Base-by-base conservation (phyloP, 352 stramenopile genomes). In the Phytophthora pisi region DNA sequence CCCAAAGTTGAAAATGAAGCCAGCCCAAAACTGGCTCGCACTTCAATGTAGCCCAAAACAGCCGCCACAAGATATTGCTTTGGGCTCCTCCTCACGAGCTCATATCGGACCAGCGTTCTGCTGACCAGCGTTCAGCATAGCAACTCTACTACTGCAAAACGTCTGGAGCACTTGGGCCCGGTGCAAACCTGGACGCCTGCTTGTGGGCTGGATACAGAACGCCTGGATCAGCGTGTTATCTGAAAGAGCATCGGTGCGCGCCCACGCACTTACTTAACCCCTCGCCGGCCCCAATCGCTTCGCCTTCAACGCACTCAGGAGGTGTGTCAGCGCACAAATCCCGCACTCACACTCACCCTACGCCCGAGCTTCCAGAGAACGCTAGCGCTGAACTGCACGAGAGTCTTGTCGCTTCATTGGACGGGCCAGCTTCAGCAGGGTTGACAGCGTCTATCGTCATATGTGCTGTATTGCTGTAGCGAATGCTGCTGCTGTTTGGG, bases 31-130 rank as follows among this genome's bases (percentile, higher is more conserved):
- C 7, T 40, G 34, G 34, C 34, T 40, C 34, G 34, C 34, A 40
- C 43, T 50, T 50, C 43, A 50, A 26, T n/a, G 13, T 50, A 20
- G 43, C 43, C 43, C 43, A 50, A 50, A 50, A 26, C 43, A 50
- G 43, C 16, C n/a, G 43, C 18, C 11, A 23, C 28, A 45, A 50
- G 43, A 50, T 50, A 50, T 50, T 50, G 43, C n/a, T 28, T 50
- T 50, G 43, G 43, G 43, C 43, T 50, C n/a, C n/a, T 11, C 43
- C 43, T 11, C 43, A 50, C 43, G 43, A 50, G 43, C 43, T 50
- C 43, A 23, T 23, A 13, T 47, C 40, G n/a, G 43, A n/a, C 18
- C 43, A 26, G 43, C 16, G 43, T n/a, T 6, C 16, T 50, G 43
- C 43, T 28, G 43, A 50, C 43, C 43, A 50, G 43, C n/a, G 7